Evolutionary conservation across 1,139 yeast species (phyloP).

Genomic region (Saccharomyces hybrid): DNA sequence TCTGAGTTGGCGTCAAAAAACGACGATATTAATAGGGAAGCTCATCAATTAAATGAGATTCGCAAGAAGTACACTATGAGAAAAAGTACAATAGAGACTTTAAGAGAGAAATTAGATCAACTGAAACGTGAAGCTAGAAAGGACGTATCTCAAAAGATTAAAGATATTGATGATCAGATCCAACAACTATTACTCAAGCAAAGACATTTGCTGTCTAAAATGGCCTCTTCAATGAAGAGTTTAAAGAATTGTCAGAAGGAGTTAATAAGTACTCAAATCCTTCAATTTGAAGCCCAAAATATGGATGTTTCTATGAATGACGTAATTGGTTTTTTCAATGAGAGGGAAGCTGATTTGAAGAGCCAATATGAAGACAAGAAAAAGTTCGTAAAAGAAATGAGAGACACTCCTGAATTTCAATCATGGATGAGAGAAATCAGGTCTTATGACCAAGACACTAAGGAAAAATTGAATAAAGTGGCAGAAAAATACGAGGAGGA

Average conservation of each 20-base stretch:
- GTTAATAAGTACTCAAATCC: constrained; percentile 10
- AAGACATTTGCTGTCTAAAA: constrained; percentile 10
- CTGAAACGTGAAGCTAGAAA: constrained; percentile 18
- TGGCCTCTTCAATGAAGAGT: constrained; percentile 8
- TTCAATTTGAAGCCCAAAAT: constrained; percentile 19
- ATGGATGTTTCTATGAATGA: constrained; percentile 19
- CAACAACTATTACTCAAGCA: constrained; percentile 10
- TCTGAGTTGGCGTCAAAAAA: constrained; percentile 14
- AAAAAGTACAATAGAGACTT: constrained; percentile 18
- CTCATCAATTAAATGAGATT: constrained; percentile 14
- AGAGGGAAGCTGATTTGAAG: constrained; percentile 30
- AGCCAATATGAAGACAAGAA: constrained; percentile 37
- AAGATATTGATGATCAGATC: constrained; percentile 28
- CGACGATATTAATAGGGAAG: constrained; percentile 11
- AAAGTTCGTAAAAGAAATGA: constrained; percentile 37
- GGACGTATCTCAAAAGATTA: constrained; percentile 25
- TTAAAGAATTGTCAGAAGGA: constrained; percentile 15
- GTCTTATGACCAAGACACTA: constrained; percentile 39
- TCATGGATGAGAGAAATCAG: constrained; percentile 38
- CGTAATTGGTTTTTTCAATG: constrained; percentile 21
- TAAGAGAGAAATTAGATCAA: constrained; percentile 27
- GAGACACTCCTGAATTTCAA: constrained; percentile 40
- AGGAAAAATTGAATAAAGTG: constrained; percentile 36
- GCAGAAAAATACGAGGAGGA: constrained; percentile 40
- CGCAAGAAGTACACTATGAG: constrained; percentile 17